Conservation (phyloP, 2,329 filamentous ascomycete genomes). For the Phyllosticta ampelicida region DNA sequence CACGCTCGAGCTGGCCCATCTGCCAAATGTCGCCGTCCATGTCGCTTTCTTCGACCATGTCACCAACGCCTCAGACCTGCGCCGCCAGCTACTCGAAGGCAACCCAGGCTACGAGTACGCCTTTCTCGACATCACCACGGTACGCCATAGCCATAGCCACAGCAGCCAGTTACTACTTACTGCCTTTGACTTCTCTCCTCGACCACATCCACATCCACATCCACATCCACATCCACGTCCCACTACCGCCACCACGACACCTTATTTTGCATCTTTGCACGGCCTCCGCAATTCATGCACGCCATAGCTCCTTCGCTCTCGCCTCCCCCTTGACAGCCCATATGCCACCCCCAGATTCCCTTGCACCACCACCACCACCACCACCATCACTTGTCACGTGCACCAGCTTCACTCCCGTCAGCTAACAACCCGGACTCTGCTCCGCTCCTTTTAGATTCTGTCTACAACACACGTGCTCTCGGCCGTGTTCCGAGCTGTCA, state of each 20-base stretch:
- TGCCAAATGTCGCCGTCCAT: slow-evolving; percentile 60
- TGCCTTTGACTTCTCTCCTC: not conserved
- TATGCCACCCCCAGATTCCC: not conserved
- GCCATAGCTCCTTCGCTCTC: not conserved
- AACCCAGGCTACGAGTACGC: slow-evolving; percentile 88
- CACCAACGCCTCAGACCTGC: slow-evolving; percentile 65
- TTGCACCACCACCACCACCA: not conserved
- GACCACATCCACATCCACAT: not conserved
- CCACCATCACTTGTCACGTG: not conserved
- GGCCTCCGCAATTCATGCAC: not conserved
- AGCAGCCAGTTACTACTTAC: no score
- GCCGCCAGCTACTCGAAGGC: slow-evolving; percentile 71
- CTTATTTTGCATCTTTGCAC: not conserved
- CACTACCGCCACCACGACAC: not conserved
- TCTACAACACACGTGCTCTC: slow-evolving; percentile 64
- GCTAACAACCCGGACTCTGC: not conserved
- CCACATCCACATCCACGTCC: not conserved
- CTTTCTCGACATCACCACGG: slow-evolving; percentile 74
- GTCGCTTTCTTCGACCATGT: slow-evolving; percentile 67
- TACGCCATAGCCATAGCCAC: slow-evolving; percentile 38
- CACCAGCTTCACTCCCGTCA: not conserved
- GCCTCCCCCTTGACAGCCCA: slow-evolving; percentile 1
- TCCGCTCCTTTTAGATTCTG: slow-evolving; percentile 43
- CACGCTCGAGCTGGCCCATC: slow-evolving; percentile 62
- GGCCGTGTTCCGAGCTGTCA: slow-evolving; percentile 67